Base-by-base conservation (phyloP, 2,329 filamentous ascomycete species). In the Pseudocercospora eumusae region DNA sequence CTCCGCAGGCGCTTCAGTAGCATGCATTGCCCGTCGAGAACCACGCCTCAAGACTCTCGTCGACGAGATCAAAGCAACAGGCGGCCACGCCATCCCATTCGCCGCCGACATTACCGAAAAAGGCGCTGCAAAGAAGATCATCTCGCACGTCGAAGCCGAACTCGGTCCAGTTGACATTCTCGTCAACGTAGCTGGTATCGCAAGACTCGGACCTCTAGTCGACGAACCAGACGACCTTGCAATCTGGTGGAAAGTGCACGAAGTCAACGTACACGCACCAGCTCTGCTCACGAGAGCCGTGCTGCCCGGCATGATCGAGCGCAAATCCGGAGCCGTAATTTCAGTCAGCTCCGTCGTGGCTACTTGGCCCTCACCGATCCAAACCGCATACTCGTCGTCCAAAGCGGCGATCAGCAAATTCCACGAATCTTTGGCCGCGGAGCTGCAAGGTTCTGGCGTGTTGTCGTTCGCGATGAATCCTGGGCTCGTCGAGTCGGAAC, bases 1-100 rank as follows among this genome's bases (percentile, higher is more conserved):
- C 59, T 88, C 91, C 62, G 95, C 91, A 53, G 93, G 93, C 57
- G 90, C 90, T 7, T 87, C 96, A 75, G 82, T 96, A 65, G 93
- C 92, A 28, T 56, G 53, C 20, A 33, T 56, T 25, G 21, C 88
- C 97, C 75, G 90, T 96, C 47, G 93, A 97, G 76, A 83, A 96
- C 80, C 96, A 96, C 79, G 88, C 90, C 91, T 77, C 69, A 20
- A 52, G 28, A 36, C 60, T 3, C 56, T 62, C 6, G 40, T 56
- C 13, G 56, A 59, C 21, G 56, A 56, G 21, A 42, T 36, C 40
- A 49, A 56, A 25, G 33, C 59, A 9, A 55, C 55, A 15, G 53
- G 62, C 13, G 56, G 50, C 47, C 33, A 58, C 9, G 56, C 33
- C 23, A 45, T 62, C 13, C 28, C 40, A 20, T 13, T 44, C 0